A percentile compares a stretch with the other conserved stretches of the same genome.
Evolutionary conservation across 768 basidiomycete genomes (phyloP).

Genomic region (Tylopilus felleus): DNA sequence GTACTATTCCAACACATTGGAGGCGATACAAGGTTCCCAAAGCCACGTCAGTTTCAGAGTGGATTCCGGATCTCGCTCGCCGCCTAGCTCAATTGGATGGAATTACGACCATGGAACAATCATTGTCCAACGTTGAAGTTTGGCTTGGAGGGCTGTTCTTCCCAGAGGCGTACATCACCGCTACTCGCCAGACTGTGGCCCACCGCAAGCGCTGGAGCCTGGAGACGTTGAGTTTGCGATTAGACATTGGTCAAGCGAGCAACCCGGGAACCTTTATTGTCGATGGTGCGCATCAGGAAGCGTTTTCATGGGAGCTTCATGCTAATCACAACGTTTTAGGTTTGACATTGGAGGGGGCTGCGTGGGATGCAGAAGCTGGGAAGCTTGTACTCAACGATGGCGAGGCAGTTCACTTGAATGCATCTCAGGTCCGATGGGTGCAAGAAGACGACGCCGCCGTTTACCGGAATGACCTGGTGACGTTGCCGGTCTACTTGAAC

Average conservation of each 20-base stretch:
- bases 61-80: constrained; percentile 78
- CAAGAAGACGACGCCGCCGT: constrained; percentile 45
- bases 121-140: constrained; percentile 68
- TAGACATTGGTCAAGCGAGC: constrained; percentile 80
- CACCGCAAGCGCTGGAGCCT: constrained; percentile 91
- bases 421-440: constrained; percentile 88
- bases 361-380: constrained; percentile 54
- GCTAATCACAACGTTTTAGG: constrained; percentile 44
- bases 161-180: constrained; percentile 95
- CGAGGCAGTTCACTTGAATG: constrained; percentile 68
- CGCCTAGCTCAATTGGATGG: constrained; percentile 81
- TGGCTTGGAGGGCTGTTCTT: constrained; percentile 95
- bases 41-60: constrained; percentile 76
- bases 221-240: constrained; percentile 75
- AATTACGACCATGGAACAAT: constrained; percentile 53
- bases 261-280: constrained; percentile 80
- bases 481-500: constrained; percentile 92
- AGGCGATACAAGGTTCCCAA: constrained; percentile 83
- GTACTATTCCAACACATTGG: constrained; percentile 88
- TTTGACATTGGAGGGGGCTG: constrained; percentile 82
- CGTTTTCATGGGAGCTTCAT: neutral
- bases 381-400: constrained; percentile 82
- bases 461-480: constrained; percentile 49
- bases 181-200: constrained; percentile 93
- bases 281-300: constrained; percentile 60